Percentiles rank a stretch among this genome's conserved stretches.
Evolutionary conservation across 2,329 filamentous ascomycete genomes (phyloP).

Genomic region (Aspergillus fischeri): DNA sequence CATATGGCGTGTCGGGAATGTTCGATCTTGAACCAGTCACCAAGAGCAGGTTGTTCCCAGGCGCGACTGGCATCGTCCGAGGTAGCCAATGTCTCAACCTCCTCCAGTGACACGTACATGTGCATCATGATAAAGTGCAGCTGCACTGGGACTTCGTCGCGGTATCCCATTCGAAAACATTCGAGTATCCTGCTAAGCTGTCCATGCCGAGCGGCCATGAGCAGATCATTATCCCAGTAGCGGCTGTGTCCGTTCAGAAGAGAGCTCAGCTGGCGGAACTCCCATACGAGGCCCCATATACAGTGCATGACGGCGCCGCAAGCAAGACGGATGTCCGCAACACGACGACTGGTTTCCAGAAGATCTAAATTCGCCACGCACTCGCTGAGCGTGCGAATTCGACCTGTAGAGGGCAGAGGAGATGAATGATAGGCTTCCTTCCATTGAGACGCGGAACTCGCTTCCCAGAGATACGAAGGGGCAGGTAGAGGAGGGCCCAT

Average conservation of each 20-base stretch:
- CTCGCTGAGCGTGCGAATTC: too few species aligned
- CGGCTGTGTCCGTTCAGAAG: constrained; percentile 19
- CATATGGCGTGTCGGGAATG: constrained; percentile 7
- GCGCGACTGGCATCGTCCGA: background rate
- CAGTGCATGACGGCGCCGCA: constrained; percentile 28
- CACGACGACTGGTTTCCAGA: too few species aligned
- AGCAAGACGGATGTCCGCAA: constrained; percentile 10
- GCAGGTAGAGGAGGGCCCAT: background rate
- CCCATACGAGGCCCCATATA: constrained; percentile 29
- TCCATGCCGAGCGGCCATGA: constrained; percentile 24
- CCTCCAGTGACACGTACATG: constrained; percentile 10
- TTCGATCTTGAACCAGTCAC: background rate
- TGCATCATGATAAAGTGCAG: constrained; percentile 5
- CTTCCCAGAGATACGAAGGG: background rate
- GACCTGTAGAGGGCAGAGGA: too few species aligned
- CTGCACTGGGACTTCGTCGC: constrained; percentile 1
- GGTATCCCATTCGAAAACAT: constrained; percentile 14
- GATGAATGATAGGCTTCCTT: too few species aligned
- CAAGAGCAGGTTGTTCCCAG: too few species aligned
- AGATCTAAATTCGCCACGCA: too few species aligned
- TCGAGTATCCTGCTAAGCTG: constrained; percentile 25
- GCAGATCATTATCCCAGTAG: constrained; percentile 23
- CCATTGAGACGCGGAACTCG: too few species aligned
- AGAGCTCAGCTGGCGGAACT: constrained; percentile 26
- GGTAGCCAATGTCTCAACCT: constrained; percentile 4